These are phyloP conservation scores for Aureobasidium sp. DNA, from an alignment of 2,329 filamentous ascomycete genomes.

Conservation along the genomic window DNA sequence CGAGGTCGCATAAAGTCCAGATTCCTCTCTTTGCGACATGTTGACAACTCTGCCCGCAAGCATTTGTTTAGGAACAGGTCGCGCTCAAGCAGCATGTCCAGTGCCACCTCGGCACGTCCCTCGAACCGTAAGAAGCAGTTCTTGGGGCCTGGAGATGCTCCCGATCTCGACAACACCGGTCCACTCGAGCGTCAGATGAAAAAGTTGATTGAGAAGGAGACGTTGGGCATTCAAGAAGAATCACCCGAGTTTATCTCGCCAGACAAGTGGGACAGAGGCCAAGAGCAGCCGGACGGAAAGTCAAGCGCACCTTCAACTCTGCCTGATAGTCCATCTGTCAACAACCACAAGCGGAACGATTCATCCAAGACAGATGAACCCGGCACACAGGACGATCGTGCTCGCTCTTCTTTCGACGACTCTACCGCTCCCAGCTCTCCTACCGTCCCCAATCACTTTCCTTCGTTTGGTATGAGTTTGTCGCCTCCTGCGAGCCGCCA, in stretches of 20 bases:
- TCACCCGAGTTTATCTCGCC: slow-evolving; percentile 33
- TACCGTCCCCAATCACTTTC: slow-evolving; percentile 23
- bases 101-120: slow-evolving; percentile 24
- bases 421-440: slow-evolving; percentile 33
- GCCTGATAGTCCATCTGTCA: neutral
- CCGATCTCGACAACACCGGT: slow-evolving; percentile 35
- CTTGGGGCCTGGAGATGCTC: slow-evolving; percentile 38
- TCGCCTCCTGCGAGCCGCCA: slow-evolving; percentile 29
- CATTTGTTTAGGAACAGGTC: slow-evolving; percentile 12
- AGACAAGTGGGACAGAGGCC: slow-evolving; percentile 29
- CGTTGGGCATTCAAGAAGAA: slow-evolving; percentile 23
- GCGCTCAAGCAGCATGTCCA: slow-evolving; percentile 20
- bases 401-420: slow-evolving; percentile 32
- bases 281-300: neutral
- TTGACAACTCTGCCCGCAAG: slow-evolving; percentile 12
- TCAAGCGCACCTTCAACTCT: neutral
- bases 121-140: slow-evolving; percentile 47
- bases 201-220: slow-evolving; percentile 34
- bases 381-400: slow-evolving; percentile 19
- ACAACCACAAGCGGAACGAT: neutral
- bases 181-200: slow-evolving; percentile 39
- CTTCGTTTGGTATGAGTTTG: slow-evolving; percentile 26
- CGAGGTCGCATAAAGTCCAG: slow-evolving; percentile 15
- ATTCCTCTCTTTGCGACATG: slow-evolving; percentile 15
- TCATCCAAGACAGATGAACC: neutral